Evolutionary conservation across 345 rosid genomes (phyloP), one percentile per base, ranked within the genome.

Genomic region (Carallia pectinifolia): DNA sequence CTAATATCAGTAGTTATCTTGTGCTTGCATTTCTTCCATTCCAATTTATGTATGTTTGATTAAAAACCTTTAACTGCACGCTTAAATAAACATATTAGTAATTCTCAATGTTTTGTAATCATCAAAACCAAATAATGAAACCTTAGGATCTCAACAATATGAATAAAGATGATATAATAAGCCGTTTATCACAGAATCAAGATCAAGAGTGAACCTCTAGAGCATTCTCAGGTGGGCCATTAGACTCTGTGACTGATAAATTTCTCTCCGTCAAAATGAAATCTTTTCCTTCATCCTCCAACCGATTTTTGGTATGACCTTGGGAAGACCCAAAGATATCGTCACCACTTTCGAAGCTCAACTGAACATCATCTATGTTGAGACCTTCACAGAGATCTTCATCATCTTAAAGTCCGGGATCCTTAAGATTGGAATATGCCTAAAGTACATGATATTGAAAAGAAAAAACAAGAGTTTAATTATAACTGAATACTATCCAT

Each of bases 301-400:
- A 67, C 40, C 58, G 81, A 78, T 63, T 78, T 71, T 67, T 77
- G 29, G 70, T 68, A 37, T 77, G 84, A 75, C 66, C 73, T 52
- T 75, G 84, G 54, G 81, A 66, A 53, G 76, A 76, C 29, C 79
- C 80, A 18, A 87, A 80, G 15, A 89, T 79, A 63, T 82, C 90
- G 27, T 85, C 85, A 19, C 77, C 82, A 63, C 77, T 80, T 48
- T 80, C 90, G 55, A 84, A 79, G 67, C 74, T 70, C 66, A 86
- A 68, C 6, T 79, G 81, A 17, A 85, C 80, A 75, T 81, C 81
- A 30, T 88, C 89, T 52, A 86, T 69, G 75, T 77, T 81, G 31
- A 87, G 74, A 71, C 74, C 84, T 74, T 79, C 86, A 53, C 84
- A 89, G 53, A 90, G 74, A 85, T 87, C 83, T 53, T 82, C 87